Conservation (phyloP, 768 basidiomycete genomes). For the Sarcodon aspratus region DNA sequence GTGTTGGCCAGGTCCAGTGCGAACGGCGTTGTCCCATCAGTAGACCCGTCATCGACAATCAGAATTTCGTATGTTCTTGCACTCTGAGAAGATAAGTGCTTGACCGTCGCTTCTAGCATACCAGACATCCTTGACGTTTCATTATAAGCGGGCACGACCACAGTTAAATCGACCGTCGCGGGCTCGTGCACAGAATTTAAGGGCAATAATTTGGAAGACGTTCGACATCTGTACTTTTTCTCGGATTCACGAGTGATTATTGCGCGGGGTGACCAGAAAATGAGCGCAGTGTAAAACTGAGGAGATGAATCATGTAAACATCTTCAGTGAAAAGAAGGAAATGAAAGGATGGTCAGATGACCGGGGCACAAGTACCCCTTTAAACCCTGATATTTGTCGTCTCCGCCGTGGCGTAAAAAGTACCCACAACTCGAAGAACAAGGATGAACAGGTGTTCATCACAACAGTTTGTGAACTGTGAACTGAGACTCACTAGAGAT, state of each 20-base stretch:
- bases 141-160: conserved; percentile 90
- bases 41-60: conserved; percentile 85
- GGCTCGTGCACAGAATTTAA: conserved; percentile 45
- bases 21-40: conserved; percentile 56
- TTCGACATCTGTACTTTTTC: conserved; percentile 49
- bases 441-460: conserved; percentile 79
- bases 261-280: conserved; percentile 64
- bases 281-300: conserved; percentile 59
- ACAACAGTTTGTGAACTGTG: conserved; percentile 5
- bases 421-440: conserved; percentile 83
- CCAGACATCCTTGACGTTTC: conserved; percentile 71
- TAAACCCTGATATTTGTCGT: conserved; percentile 51
- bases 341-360: conserved; percentile 18
- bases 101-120: conserved; percentile 74
- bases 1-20: conserved; percentile 54
- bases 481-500: conserved; percentile 11
- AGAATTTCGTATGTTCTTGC: conserved; percentile 65
- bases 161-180: conserved; percentile 56
- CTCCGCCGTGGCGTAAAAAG: conserved; percentile 41
- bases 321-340: conserved; percentile 1
- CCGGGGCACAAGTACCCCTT: conserved; percentile 21
- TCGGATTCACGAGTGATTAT: conserved; percentile 57
- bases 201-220: conserved; percentile 43
- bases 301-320: conserved; percentile 9
- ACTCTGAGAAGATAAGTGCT: conserved; percentile 36